Percentiles rank a stretch among this genome's conserved stretches.
Conservation (phyloP, 352 stramenopile genomes). For the Phytophthora crassamura region DNA sequence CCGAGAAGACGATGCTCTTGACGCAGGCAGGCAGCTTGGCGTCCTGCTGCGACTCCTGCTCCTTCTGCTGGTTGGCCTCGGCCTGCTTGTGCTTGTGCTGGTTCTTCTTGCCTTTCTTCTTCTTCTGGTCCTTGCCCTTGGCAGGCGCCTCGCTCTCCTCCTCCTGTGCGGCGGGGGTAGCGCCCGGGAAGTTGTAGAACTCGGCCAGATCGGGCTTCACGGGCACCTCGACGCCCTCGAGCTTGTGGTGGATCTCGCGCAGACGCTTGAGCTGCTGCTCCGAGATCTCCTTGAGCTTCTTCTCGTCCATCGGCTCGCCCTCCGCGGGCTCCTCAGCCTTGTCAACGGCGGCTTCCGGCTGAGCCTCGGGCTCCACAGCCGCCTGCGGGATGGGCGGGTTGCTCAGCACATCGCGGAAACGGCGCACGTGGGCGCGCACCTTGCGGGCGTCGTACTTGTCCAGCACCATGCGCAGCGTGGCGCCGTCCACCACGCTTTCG, state of each 20-base stretch:
- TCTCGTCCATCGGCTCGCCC: slow-evolving; percentile 43
- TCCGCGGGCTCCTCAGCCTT: slow-evolving; percentile 28
- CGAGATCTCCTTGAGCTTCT: slow-evolving; percentile 76
- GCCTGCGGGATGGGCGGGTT: slow-evolving; percentile 86
- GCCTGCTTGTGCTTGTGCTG: slow-evolving; percentile 36
- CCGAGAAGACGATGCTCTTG: slow-evolving; percentile 93
- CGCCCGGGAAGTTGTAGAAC: slow-evolving; percentile 66
- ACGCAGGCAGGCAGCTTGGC: slow-evolving; percentile 85
- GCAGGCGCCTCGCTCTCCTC: slow-evolving; percentile 27
- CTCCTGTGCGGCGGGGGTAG: slow-evolving; percentile 9
- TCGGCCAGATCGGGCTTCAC: slow-evolving; percentile 64
- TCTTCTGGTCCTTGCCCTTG: slow-evolving; percentile 50
- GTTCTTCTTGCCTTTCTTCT: slow-evolving; percentile 51
- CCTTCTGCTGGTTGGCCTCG: slow-evolving; percentile 40
- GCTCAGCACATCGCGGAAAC: slow-evolving; percentile 81
- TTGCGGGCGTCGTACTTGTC: slow-evolving; percentile 91
- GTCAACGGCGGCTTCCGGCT: slow-evolving; percentile 21
- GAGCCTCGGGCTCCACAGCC: slow-evolving; percentile 27
- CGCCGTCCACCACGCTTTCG: slow-evolving; percentile 67
- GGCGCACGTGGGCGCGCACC: slow-evolving; percentile 80
- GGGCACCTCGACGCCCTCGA: slow-evolving; percentile 79
- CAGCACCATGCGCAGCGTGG: slow-evolving; percentile 80
- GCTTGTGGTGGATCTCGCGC: slow-evolving; percentile 84
- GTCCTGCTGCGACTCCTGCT: slow-evolving; percentile 46
- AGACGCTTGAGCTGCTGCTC: slow-evolving; percentile 84